phyloP scores from a whole-genome alignment of 331 rosid species.

The Acacia concinna region DNA sequence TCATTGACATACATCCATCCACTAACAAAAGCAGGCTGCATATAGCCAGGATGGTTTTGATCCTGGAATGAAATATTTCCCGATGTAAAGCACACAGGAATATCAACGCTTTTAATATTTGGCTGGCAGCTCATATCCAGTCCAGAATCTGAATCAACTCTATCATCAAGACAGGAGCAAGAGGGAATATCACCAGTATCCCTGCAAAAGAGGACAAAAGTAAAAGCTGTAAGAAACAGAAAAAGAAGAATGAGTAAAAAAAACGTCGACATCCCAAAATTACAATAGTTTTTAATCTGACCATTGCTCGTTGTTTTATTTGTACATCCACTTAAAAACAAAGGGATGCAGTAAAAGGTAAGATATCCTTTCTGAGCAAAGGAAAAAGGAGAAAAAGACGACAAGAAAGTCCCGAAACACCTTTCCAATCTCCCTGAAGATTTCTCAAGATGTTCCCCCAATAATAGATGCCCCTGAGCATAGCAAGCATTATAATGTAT shows the following conservation, averaged over 20 bases:
- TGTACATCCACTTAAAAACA: neutral
- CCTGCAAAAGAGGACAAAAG: conserved; percentile 28
- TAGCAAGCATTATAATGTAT: neutral
- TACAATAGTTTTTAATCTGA: neutral
- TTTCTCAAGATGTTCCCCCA: neutral
- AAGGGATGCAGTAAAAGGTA: neutral
- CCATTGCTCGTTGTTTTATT: neutral
- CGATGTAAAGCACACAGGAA: conserved; percentile 42
- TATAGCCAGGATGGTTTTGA: conserved; percentile 48
- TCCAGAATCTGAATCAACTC: conserved; percentile 37
- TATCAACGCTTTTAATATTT: conserved; percentile 48
- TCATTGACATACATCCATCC: conserved; percentile 98
- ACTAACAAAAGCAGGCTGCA: conserved; percentile 56
- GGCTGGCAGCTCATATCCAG: conserved; percentile 69
- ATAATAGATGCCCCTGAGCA: neutral
- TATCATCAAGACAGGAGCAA: conserved; percentile 44
- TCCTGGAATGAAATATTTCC: conserved; percentile 45
- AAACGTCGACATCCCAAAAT: neutral
- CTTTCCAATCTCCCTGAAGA: neutral
- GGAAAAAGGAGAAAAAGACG: neutral
- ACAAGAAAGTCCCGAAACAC: conserved; percentile 8
- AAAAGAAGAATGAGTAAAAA: neutral
- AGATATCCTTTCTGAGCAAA: neutral
- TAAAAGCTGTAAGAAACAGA: neutral
- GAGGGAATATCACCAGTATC: conserved; percentile 37